These are phyloP conservation scores for Capsaspora owczarzaki DNA, from an alignment of 78 protist genomes.

Conservation along the genomic window DNA sequence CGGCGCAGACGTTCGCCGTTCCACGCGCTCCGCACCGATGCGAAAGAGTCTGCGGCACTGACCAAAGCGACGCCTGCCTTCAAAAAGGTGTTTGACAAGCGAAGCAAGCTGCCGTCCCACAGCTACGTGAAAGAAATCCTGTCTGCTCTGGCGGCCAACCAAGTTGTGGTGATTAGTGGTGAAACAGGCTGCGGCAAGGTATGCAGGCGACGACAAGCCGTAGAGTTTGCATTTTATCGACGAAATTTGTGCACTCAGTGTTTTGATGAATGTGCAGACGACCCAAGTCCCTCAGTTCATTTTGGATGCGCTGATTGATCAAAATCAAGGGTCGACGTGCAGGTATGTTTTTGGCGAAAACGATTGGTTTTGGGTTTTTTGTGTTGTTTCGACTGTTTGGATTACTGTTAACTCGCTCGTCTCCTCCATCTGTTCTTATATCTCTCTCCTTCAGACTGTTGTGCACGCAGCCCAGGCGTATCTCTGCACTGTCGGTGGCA, in stretches of 20 bases:
- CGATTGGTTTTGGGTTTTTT: too few relatives aligned
- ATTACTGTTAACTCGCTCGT: too few relatives aligned
- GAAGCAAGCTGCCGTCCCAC: background rate
- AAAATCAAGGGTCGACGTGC: background rate
- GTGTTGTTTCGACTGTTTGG: too few relatives aligned
- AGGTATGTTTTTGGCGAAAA: too few relatives aligned
- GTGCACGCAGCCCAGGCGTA: constrained; percentile 71
- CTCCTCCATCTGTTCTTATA: too few relatives aligned
- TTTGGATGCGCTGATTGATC: constrained; percentile 29
- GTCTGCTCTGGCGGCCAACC: constrained; percentile 45
- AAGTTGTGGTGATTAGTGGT: background rate
- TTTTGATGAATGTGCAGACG: too few relatives aligned
- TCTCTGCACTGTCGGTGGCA: constrained; percentile 62
- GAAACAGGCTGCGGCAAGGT: constrained; percentile 28
- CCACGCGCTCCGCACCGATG: background rate
- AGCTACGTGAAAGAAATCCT: background rate
- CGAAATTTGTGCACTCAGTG: too few relatives aligned
- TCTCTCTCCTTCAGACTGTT: too few relatives aligned
- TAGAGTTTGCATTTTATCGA: too few relatives aligned
- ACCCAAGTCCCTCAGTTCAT: constrained; percentile 76
- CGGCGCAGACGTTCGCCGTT: too few relatives aligned
- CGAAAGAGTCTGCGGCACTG: background rate
- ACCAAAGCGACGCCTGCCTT: background rate
- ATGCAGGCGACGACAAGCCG: too few relatives aligned
- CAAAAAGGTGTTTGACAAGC: background rate